Conservation (phyloP, 2,329 filamentous ascomycete species). For the Leptographium wingfieldii region DNA sequence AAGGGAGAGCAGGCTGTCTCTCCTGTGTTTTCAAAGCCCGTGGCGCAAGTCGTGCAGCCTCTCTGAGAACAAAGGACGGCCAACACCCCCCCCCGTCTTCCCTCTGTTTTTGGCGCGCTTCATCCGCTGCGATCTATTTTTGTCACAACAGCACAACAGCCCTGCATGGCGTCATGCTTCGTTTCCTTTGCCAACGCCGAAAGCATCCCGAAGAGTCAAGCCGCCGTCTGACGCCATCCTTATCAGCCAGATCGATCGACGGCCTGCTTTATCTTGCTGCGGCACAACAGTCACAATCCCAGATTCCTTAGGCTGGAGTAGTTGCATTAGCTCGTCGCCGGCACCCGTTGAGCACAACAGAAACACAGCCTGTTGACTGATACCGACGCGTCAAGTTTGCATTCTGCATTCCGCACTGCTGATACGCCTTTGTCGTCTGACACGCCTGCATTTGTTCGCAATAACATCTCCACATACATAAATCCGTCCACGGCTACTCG, state of each 20-base stretch:
- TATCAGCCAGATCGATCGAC: too few species aligned
- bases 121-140: background rate
- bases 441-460: background rate
- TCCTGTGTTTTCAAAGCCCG: background rate
- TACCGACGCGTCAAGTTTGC: too few species aligned
- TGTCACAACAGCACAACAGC: background rate
- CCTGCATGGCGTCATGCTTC: background rate
- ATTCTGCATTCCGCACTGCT: background rate
- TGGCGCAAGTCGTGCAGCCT: too few species aligned
- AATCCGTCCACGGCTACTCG: background rate
- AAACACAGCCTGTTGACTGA: too few species aligned
- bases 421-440: background rate
- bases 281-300: too few species aligned
- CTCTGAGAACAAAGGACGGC: background rate
- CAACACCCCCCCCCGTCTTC: background rate
- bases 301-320: too few species aligned
- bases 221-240: too few species aligned
- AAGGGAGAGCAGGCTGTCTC: background rate
- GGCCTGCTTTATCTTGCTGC: too few species aligned
- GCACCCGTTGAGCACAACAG: too few species aligned
- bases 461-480: background rate
- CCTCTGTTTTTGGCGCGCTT: background rate
- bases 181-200: background rate
- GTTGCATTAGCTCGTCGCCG: too few species aligned
- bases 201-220: too few species aligned